Percentiles rank a stretch among this genome's conserved stretches.
Evolutionary conservation across 352 stramenopile species (phyloP).

Genomic region (Phytophthora capsici): DNA sequence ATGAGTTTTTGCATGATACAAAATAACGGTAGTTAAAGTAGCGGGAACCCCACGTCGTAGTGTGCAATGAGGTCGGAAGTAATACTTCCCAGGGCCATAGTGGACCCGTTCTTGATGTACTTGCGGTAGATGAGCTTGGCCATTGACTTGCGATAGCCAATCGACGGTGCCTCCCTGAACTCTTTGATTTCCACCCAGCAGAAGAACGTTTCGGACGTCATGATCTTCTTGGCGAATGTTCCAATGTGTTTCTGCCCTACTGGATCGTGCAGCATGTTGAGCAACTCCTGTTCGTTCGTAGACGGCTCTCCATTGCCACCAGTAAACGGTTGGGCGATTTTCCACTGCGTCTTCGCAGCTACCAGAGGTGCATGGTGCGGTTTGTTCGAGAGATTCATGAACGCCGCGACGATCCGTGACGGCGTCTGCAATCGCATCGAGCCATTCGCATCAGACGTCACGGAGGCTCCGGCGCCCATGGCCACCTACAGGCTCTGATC

Average conservation of each 20-base stretch:
- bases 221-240: slow-evolving; percentile 82
- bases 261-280: slow-evolving; percentile 74
- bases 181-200: slow-evolving; percentile 90
- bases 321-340: slow-evolving; percentile 62
- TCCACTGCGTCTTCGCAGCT: slow-evolving; percentile 82
- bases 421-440: slow-evolving; percentile 47
- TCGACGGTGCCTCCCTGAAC: slow-evolving; percentile 70
- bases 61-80: slow-evolving; percentile 70
- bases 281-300: slow-evolving; percentile 74
- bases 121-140: slow-evolving; percentile 89
- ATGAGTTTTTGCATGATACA: slow-evolving; percentile 6
- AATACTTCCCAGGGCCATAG: slow-evolving; percentile 80
- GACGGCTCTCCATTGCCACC: slow-evolving; percentile 51
- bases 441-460: slow-evolving; percentile 28
- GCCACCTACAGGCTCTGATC: background rate
- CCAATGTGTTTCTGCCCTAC: slow-evolving; percentile 86
- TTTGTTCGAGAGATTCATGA: slow-evolving; percentile 65
- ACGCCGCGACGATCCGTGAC: slow-evolving; percentile 54
- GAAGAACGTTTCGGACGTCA: slow-evolving; percentile 85
- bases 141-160: slow-evolving; percentile 72
- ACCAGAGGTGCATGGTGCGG: slow-evolving; percentile 73
- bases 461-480: slow-evolving; percentile 54
- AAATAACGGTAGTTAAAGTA: background rate
- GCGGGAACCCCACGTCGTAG: slow-evolving; percentile 65
- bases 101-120: slow-evolving; percentile 79